These are phyloP conservation scores for Mimosa bimucronata DNA, from an alignment of 306 rosid genomes.

Conservation along the genomic window DNA sequence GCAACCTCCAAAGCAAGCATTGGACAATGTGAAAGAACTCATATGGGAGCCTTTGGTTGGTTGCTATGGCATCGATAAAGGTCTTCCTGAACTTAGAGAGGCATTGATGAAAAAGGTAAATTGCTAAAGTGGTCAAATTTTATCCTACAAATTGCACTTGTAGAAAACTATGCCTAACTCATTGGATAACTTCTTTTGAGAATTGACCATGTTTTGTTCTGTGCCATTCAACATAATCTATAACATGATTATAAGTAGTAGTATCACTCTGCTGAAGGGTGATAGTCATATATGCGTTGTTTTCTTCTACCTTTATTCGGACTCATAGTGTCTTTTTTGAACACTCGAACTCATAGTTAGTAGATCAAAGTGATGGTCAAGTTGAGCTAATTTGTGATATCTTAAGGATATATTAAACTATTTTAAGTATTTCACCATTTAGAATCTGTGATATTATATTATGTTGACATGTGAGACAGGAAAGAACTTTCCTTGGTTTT, in stretches of 20 bases:
- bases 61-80: slow-evolving; percentile 87
- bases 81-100: slow-evolving; percentile 82
- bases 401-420: background rate
- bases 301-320: slow-evolving; percentile 13
- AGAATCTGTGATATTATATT: background rate
- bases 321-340: too few relatives aligned
- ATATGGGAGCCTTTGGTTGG: slow-evolving; percentile 66
- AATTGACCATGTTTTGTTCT: background rate
- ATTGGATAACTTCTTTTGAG: slow-evolving; percentile 10
- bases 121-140: background rate
- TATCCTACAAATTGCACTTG: slow-evolving; percentile 3
- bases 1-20: slow-evolving; percentile 89
- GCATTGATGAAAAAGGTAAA: slow-evolving; percentile 75
- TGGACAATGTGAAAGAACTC: slow-evolving; percentile 79
- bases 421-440: background rate
- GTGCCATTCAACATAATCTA: background rate
- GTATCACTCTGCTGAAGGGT: slow-evolving; percentile 17
- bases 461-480: background rate
- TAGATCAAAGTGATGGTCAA: background rate
- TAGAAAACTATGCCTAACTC: slow-evolving; percentile 16
- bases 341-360: background rate
- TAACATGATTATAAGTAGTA: background rate
- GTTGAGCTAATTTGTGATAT: background rate
- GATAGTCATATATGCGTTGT: background rate
- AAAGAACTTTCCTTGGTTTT: background rate